Percentiles rank a stretch among this genome's conserved stretches.
Conservation (phyloP, 495 filamentous ascomycete species). For the Penicillium daleae region DNA sequence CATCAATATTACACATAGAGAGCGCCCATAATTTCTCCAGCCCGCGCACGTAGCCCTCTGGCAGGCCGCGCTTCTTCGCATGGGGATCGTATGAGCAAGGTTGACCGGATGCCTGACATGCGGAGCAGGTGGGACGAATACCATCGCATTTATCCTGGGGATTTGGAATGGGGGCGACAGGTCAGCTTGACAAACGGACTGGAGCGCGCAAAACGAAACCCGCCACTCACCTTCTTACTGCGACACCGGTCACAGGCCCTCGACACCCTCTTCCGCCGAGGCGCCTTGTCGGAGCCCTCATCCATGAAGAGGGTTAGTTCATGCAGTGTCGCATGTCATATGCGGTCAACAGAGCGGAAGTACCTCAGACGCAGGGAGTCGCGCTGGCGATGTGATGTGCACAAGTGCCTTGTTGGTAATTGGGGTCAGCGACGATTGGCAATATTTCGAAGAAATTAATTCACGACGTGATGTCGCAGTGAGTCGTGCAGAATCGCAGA, state of each 20-base stretch:
- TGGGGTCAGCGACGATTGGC: neutral
- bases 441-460: neutral
- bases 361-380: neutral
- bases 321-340: constrained; percentile 32
- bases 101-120: constrained; percentile 63
- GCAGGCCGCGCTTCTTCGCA: constrained; percentile 69
- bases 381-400: neutral
- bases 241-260: constrained; percentile 74
- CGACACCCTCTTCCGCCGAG: constrained; percentile 66
- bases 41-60: constrained; percentile 52
- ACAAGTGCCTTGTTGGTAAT: neutral
- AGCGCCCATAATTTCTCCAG: constrained; percentile 52
- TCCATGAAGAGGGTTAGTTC: constrained; percentile 46
- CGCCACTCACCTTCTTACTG: constrained; percentile 53
- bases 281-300: constrained; percentile 50
- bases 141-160: constrained; percentile 70
- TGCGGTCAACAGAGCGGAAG: constrained; percentile 8
- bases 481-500: neutral
- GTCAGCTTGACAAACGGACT: constrained; percentile 6
- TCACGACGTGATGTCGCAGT: neutral
- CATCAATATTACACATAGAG: constrained; percentile 51
- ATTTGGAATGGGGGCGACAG: neutral
- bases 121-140: constrained; percentile 63
- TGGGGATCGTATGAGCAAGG: constrained; percentile 69
- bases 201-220: neutral